These are phyloP conservation scores for Trichophyton mentagrophytes DNA, from an alignment of 2,329 filamentous ascomycete species.

Conservation along the genomic window DNA sequence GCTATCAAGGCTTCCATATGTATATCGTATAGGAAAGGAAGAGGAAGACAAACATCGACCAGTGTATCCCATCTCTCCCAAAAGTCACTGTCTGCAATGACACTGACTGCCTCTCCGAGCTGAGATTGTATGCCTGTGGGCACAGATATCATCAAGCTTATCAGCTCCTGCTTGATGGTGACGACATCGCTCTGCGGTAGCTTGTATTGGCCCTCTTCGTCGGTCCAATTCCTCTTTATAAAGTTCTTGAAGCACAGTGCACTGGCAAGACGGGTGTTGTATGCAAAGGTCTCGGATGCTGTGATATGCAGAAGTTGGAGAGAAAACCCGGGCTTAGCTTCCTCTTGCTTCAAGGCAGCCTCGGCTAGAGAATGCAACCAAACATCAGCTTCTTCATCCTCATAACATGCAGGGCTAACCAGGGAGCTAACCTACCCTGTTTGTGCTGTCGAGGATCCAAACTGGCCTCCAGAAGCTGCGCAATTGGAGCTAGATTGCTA, in stretches of 20 bases:
- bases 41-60: slow-evolving; percentile 50
- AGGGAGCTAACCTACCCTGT: slow-evolving; percentile 51
- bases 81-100: slow-evolving; percentile 96
- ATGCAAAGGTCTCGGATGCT: slow-evolving; percentile 56
- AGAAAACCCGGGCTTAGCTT: slow-evolving; percentile 76
- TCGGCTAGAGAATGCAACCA: slow-evolving; percentile 51
- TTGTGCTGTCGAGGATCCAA: slow-evolving; percentile 78
- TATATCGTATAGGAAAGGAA: background rate
- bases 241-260: slow-evolving; percentile 98
- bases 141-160: slow-evolving; percentile 90
- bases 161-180: slow-evolving; percentile 88
- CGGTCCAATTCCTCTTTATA: slow-evolving; percentile 86
- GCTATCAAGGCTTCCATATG: background rate
- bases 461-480: slow-evolving; percentile 78
- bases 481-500: slow-evolving; percentile 50
- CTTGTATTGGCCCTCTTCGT: slow-evolving; percentile 90
- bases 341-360: slow-evolving; percentile 61
- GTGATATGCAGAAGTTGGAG: slow-evolving; percentile 82
- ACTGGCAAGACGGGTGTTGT: slow-evolving; percentile 71
- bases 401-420: background rate
- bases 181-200: slow-evolving; percentile 68
- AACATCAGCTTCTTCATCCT: background rate
- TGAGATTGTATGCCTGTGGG: slow-evolving; percentile 81
- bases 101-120: slow-evolving; percentile 88
- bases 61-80: slow-evolving; percentile 95